A percentile compares a stretch with the other conserved stretches of the same genome.
Evolutionary conservation across 208 protist species (phyloP).

Genomic region (Strigomonas culicis): DNA sequence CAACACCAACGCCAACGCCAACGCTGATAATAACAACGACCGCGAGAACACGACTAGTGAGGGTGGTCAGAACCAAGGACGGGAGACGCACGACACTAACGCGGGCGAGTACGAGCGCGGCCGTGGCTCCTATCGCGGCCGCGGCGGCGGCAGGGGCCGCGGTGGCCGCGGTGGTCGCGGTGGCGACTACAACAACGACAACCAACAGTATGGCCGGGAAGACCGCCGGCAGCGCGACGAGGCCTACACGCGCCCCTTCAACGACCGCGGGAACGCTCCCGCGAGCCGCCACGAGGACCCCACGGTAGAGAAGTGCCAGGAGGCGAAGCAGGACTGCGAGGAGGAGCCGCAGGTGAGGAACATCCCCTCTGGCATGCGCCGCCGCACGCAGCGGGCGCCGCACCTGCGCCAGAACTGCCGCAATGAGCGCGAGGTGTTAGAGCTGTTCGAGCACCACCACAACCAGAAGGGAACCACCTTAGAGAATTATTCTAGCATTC

Average conservation of each 20-base stretch:
- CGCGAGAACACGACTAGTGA: neutral
- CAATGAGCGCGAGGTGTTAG: conserved; percentile 66
- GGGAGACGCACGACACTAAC: conserved; percentile 10
- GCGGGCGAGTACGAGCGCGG: conserved; percentile 7
- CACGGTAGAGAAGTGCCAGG: neutral
- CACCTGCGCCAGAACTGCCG: conserved; percentile 70
- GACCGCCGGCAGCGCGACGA: conserved; percentile 3
- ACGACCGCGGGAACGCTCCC: neutral
- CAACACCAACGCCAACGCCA: too few species aligned
- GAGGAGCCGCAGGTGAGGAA: neutral
- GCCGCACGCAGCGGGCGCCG: conserved; percentile 51
- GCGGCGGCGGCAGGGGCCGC: neutral
- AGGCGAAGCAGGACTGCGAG: neutral
- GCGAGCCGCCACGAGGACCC: neutral
- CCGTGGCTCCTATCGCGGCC: neutral
- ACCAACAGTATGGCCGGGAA: conserved; percentile 4
- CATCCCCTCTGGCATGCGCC: neutral
- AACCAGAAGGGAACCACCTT: conserved; percentile 75
- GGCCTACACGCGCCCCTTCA: neutral
- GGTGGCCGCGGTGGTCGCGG: conserved; percentile 17
- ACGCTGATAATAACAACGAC: neutral
- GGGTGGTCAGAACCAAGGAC: neutral
- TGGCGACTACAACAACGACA: conserved; percentile 5
- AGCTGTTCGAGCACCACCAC: conserved; percentile 71
- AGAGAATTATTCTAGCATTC: conserved; percentile 83